Evolutionary conservation across 148 eudicot genomes (phyloP).

Genomic region (Rhododendron vialii): DNA sequence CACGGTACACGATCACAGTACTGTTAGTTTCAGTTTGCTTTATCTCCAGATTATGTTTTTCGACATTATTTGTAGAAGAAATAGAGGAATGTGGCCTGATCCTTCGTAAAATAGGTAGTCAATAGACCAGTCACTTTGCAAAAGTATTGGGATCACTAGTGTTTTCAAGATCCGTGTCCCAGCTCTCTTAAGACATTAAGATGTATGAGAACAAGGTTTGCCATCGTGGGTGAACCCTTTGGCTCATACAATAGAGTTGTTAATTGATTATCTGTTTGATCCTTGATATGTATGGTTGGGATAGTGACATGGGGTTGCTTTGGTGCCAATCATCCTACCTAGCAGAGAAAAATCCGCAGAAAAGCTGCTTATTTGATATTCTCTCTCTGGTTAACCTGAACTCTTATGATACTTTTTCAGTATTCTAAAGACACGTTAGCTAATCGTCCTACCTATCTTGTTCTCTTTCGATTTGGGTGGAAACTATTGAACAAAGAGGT

Average conservation of each 20-base stretch:
- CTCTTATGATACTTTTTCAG: background rate
- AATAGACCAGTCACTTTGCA: background rate
- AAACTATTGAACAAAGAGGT: background rate
- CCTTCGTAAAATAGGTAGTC: background rate
- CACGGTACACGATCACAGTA: constrained; percentile 47
- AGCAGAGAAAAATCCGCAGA: no score
- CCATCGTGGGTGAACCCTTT: background rate
- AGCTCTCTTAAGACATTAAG: background rate
- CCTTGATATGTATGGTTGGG: background rate
- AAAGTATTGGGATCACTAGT: background rate
- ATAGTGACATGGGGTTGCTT: constrained; percentile 2
- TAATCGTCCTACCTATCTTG: background rate
- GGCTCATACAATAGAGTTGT: background rate
- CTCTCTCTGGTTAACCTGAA: background rate
- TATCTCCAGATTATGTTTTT: background rate
- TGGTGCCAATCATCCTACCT: background rate
- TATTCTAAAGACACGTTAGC: background rate
- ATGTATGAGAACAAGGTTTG: background rate
- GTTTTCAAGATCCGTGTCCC: background rate
- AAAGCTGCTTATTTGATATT: background rate
- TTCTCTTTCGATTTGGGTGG: background rate
- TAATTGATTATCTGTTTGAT: background rate
- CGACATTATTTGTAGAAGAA: background rate
- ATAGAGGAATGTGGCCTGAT: background rate
- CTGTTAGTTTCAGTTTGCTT: background rate